Percentiles rank a stretch among this genome's conserved stretches.
These are phyloP conservation scores for slime mould (Dictyostelium discoideum) DNA, from an alignment of 78 protist species.

Conservation along the genomic window DNA sequence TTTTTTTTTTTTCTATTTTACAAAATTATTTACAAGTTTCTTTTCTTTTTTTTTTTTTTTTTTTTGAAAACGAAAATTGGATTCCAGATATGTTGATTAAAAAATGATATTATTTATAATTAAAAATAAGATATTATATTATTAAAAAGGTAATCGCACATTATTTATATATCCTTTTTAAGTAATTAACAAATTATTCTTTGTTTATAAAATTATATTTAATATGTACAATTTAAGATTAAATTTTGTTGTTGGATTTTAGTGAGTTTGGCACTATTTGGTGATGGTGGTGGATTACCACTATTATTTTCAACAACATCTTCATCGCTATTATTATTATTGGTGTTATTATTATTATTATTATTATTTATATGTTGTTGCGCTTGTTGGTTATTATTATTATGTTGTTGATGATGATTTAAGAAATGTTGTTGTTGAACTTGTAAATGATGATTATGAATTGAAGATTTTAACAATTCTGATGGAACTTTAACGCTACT, in stretches of 20 bases:
- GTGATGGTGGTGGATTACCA: constrained; percentile 4
- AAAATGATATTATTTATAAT: not conserved
- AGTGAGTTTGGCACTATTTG: not conserved
- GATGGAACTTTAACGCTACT: constrained; percentile 63
- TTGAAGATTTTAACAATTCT: constrained; percentile 48
- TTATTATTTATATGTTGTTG: not conserved
- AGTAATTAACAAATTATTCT: not conserved
- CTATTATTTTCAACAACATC: not conserved
- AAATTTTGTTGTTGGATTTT: constrained; percentile 78
- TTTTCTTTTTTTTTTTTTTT: too few relatives aligned
- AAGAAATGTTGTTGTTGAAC: not conserved
- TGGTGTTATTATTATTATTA: not conserved
- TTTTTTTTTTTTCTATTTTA: not conserved
- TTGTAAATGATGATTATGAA: not conserved
- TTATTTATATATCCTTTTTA: constrained; percentile 6
- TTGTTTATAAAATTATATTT: not conserved
- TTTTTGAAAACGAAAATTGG: not conserved
- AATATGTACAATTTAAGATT: constrained; percentile 78
- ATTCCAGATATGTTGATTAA: not conserved
- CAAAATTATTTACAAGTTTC: not conserved
- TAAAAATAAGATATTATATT: not conserved
- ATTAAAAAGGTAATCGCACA: constrained; percentile 2
- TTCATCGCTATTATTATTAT: not conserved
- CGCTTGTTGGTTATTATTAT: not conserved
- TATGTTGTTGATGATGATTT: not conserved